Evolutionary conservation across 78 protist species (phyloP), one percentile per base, ranked within the genome.

Genomic region (Dictyostelium citrinum): DNA sequence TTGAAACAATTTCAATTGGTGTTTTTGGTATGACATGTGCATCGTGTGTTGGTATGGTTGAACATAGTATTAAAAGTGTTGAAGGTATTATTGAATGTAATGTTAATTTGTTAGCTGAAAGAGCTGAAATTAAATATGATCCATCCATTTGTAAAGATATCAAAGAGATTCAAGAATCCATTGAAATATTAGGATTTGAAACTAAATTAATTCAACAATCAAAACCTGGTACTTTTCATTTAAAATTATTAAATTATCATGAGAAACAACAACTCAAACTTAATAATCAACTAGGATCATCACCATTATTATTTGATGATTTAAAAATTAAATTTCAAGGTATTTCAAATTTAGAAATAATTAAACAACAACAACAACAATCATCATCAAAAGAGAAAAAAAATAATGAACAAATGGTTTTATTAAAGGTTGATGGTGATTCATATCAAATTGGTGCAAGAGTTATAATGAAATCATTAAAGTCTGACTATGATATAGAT

Each of bases 1-100:
- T 49, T 10, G 70, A 35, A 37, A 83, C 9, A 7, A 39, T 91
- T 2, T 24, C 79, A 46, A 83, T 91, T 24, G 95, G 91, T 51
- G 90, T 91, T 9, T 77, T 60, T 67, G 95, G 95, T 39, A 91
- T 91, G 95, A 91, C 95, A 5, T 91, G 95, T 80, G 85, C 95
- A 3, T 83, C 91, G 5, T 91, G 95, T 80, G 95, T 91, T 22
- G 85, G 84, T 61, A 84, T 91, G 61, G 91, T 91, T 17, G 95
- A 91, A 29, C 72, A 80, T 76, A 60, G 82, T 61, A 70, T 91
- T 11, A 91, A 64, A 27, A 22, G 68, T 16, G 85, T 82, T 9
- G 17, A 71, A 17, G 95, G 95, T 83, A 84, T 91, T 3, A 16
- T 81, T 0, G 85, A 91, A 55, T 83, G 92, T 37, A 68, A 77